phyloP scores from a whole-genome alignment of 1,139 yeast genomes.

The Martiniozyma asiatica region DNA sequence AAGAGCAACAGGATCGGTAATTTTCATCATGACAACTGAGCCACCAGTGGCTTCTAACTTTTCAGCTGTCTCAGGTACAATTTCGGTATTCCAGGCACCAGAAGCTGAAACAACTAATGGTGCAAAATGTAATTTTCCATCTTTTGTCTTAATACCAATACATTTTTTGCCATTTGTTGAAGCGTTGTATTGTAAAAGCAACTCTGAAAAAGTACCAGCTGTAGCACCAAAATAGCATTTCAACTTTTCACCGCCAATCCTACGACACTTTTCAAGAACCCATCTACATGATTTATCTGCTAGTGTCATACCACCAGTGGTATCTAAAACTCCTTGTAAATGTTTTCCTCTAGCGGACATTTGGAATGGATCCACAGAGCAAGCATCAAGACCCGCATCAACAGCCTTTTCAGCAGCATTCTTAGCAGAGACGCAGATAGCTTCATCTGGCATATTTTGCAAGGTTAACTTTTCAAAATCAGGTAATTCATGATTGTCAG shows the following conservation, averaged over 20 bases:
- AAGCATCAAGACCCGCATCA: conserved; percentile 19
- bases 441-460: conserved; percentile 12
- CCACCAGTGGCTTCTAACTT: conserved; percentile 27
- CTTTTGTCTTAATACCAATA: conserved; percentile 24
- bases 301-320: conserved; percentile 26
- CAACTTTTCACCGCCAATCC: too few species aligned
- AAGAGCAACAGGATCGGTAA: conserved; percentile 7
- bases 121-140: conserved; percentile 22
- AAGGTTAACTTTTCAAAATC: conserved; percentile 14
- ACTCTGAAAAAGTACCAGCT: conserved; percentile 10
- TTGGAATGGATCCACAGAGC: conserved; percentile 19
- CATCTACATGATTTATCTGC: conserved; percentile 26
- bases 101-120: conserved; percentile 27
- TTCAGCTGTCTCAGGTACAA: conserved; percentile 25
- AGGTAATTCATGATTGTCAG: conserved; percentile 15
- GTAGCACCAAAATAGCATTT: conserved; percentile 16
- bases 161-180: conserved; percentile 8
- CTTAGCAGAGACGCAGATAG: conserved; percentile 14
- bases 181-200: conserved; percentile 5
- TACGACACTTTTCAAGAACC: conserved; percentile 18
- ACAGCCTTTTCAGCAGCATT: conserved; percentile 11
- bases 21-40: conserved; percentile 13
- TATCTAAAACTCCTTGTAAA: conserved; percentile 22
- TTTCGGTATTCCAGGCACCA: conserved; percentile 30
- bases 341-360: conserved; percentile 9